Evolutionary conservation across 1,284 basidiomycete species (phyloP).

Genomic region (Tilletia indica): DNA sequence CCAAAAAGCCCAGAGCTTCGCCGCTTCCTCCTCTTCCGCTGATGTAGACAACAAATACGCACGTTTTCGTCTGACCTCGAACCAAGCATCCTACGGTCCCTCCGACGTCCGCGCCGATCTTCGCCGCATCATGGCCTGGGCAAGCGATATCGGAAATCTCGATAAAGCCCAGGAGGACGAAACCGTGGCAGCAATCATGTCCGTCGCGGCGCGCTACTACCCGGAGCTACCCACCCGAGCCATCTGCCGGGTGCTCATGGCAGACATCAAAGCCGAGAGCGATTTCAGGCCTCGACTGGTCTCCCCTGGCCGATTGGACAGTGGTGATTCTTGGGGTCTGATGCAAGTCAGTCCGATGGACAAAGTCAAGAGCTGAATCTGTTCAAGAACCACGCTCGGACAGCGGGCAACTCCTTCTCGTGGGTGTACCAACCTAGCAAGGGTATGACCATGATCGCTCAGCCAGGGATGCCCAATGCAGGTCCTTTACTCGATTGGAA

Average conservation of each 20-base stretch:
- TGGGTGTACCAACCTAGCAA: conserved; percentile 29
- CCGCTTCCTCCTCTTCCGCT: not conserved
- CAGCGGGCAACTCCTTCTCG: conserved; percentile 33
- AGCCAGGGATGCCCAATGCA: conserved; percentile 1
- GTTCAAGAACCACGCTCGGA: conserved; percentile 38
- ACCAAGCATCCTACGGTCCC: conserved; percentile 39
- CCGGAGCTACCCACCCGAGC: conserved; percentile 46
- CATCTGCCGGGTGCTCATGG: conserved; percentile 43
- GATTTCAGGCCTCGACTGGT: conserved; percentile 37
- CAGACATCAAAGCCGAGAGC: conserved; percentile 52
- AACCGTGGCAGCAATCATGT: conserved; percentile 46
- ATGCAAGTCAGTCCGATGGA: conserved; percentile 45
- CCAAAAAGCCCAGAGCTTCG: not conserved
- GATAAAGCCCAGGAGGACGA: conserved; percentile 40
- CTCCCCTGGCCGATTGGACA: conserved; percentile 42
- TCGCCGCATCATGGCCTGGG: conserved; percentile 48
- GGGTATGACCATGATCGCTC: conserved; percentile 21
- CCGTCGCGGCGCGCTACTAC: conserved; percentile 48
- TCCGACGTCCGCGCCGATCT: conserved; percentile 42
- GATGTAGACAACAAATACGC: conserved; percentile 15
- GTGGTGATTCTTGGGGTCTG: conserved; percentile 44
- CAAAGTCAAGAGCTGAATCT: conserved; percentile 35
- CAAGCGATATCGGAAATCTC: conserved; percentile 32
- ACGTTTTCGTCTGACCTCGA: conserved; percentile 27
- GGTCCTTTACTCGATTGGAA: conserved; percentile 44